Evolutionary conservation across 306 rosid species (phyloP), one percentile per base, ranked within the genome.

Genomic region (Castanospermum australe): DNA sequence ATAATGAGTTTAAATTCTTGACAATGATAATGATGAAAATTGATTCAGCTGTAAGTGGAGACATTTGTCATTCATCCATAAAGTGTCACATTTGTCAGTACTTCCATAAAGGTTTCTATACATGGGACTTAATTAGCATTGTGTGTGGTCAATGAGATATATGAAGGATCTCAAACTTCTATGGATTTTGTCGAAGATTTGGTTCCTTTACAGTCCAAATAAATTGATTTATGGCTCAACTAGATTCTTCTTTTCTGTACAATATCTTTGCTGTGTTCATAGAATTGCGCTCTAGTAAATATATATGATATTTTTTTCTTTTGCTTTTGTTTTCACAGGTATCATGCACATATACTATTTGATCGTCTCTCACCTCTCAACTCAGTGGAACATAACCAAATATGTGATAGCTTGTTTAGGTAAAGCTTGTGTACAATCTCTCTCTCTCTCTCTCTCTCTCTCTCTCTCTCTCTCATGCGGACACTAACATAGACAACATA

Each of bases 341-440:
- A 85, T 78, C 99, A 95, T 78, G 95, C 99, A 63, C 89, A 90
- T 71, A 14, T 89, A 42, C 87, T 95, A 54, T 91, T 93, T 84
- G 94, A 84, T 35, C 91, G 94, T 63, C 94, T 95, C 59, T 86
- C 96, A 63, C 87, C 90, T 20, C 92, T 92, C 74, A 91, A 95
- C 84, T 89, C 98, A 5, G 94, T 95, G 85, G 98, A 95, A 79
- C 98, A 91, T 86, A 67, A 75, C 73, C 93, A 89, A 87, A 95
- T 95, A 48, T 93, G 99, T 82, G 87, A 85, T 76, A 89, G 91
- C 82, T 81, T 95, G 85, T 90, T 95, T 68, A 89, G 99, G 99
- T 95, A 91, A 87, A 83, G 44, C 67, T 42, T 51, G 44, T 65
- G n/a, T 66, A 4, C 32, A 44, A 22, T 70, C 17, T 56, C 17